phyloP scores from a whole-genome alignment of 1,284 basidiomycete species.

The Ustilago trichophora region DNA sequence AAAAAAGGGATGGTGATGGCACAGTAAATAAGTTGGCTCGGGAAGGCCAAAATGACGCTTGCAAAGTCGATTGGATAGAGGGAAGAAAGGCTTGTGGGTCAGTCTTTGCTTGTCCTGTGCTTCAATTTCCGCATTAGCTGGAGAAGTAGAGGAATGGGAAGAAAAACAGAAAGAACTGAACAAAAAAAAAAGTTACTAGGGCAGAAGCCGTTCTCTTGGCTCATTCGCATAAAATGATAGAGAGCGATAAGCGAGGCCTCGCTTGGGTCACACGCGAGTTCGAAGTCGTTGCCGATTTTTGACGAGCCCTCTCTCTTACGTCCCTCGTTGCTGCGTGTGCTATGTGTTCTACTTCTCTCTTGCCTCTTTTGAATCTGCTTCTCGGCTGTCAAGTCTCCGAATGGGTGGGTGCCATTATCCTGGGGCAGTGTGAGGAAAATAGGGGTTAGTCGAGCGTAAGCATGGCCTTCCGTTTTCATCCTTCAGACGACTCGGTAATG shows the following conservation, averaged over 20 bases:
- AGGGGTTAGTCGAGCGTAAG: constrained; percentile 7
- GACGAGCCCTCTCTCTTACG: not conserved
- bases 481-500: not conserved
- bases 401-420: not conserved
- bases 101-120: too few species aligned
- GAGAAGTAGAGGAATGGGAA: too few species aligned
- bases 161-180: too few species aligned
- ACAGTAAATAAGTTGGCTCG: too few species aligned
- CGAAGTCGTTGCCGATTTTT: not conserved
- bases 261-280: constrained; percentile 6
- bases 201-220: not conserved
- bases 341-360: not conserved
- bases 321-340: too few species aligned
- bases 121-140: too few species aligned
- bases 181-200: too few species aligned
- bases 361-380: not conserved
- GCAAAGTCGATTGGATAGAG: too few species aligned
- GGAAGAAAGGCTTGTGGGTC: too few species aligned
- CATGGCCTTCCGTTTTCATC: not conserved
- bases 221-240: not conserved
- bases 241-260: constrained; percentile 4
- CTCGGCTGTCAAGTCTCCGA: constrained; percentile 4
- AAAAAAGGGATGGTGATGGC: too few species aligned
- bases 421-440: too few species aligned
- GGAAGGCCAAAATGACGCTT: constrained; percentile 7